These are phyloP conservation scores for Gossypium laxum DNA, from an alignment of 441 rosid species.

Conservation along the genomic window DNA sequence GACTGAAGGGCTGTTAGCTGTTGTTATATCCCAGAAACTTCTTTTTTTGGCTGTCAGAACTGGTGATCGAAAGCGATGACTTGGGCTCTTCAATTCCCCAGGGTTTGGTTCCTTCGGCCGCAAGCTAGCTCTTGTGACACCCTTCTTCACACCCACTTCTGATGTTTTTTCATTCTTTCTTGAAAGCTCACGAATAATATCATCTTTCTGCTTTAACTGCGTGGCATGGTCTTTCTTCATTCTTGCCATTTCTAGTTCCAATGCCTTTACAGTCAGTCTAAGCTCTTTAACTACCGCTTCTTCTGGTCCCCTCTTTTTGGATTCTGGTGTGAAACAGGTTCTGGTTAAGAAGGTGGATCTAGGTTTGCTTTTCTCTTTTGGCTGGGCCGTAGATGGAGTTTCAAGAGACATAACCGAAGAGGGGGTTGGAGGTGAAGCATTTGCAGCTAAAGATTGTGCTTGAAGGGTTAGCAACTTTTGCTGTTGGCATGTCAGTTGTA, in stretches of 20 bases:
- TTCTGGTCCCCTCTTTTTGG: conserved; percentile 41
- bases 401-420: conserved; percentile 52
- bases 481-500: conserved; percentile 60
- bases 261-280: conserved; percentile 42
- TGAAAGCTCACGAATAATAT: conserved; percentile 41
- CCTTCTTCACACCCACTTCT: conserved; percentile 35
- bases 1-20: conserved; percentile 62
- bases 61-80: conserved; percentile 69
- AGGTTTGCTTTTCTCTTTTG: conserved; percentile 43
- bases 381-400: conserved; percentile 58
- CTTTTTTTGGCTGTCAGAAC: conserved; percentile 60
- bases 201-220: conserved; percentile 68
- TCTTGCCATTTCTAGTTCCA: conserved; percentile 62
- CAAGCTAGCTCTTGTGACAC: conserved; percentile 49
- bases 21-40: conserved; percentile 81
- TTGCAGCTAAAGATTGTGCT: conserved; percentile 59
- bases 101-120: conserved; percentile 42
- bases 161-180: conserved; percentile 36
- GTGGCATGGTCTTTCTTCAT: conserved; percentile 61
- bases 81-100: conserved; percentile 64
- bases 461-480: conserved; percentile 59
- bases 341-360: conserved; percentile 58
- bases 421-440: conserved; percentile 49
- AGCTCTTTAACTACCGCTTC: conserved; percentile 44
- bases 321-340: conserved; percentile 71